These are phyloP conservation scores for Phascolomyces articulosus DNA, from an alignment of 371 early-diverging fungal genomes.

Conservation along the genomic window DNA sequence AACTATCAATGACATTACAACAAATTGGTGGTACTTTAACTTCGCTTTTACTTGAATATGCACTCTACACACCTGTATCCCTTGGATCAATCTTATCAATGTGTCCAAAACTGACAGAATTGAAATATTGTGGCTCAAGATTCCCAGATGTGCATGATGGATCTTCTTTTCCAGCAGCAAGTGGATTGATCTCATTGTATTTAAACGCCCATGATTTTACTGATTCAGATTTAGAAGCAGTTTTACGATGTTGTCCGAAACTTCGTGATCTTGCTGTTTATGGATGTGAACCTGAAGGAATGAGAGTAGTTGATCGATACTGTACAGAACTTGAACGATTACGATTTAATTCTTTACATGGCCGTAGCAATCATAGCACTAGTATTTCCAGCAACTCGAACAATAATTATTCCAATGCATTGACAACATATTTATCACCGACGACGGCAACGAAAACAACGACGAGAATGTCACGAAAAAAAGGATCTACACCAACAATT, in stretches of 20 bases:
- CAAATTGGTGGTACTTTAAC: background rate
- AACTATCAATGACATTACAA: background rate
- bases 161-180: background rate
- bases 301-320: background rate
- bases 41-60: background rate
- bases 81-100: background rate
- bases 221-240: conserved; percentile 2
- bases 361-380: background rate
- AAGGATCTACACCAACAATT: background rate
- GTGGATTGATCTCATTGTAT: background rate
- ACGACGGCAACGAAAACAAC: background rate
- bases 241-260: conserved; percentile 5
- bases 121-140: background rate
- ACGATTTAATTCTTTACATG: background rate
- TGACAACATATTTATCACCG: background rate
- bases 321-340: conserved; percentile 3
- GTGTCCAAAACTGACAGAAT: conserved; percentile 10
- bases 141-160: background rate
- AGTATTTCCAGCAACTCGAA: background rate
- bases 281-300: background rate
- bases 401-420: background rate
- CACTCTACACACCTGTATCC: background rate
- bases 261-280: conserved; percentile 3
- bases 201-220: conserved; percentile 1
- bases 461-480: too few species aligned